A percentile compares a stretch with the other conserved stretches of the same genome.
Evolutionary conservation across 192 early-diverging fungal genomes (phyloP).

Genomic region (Mortierella hygrophila): DNA sequence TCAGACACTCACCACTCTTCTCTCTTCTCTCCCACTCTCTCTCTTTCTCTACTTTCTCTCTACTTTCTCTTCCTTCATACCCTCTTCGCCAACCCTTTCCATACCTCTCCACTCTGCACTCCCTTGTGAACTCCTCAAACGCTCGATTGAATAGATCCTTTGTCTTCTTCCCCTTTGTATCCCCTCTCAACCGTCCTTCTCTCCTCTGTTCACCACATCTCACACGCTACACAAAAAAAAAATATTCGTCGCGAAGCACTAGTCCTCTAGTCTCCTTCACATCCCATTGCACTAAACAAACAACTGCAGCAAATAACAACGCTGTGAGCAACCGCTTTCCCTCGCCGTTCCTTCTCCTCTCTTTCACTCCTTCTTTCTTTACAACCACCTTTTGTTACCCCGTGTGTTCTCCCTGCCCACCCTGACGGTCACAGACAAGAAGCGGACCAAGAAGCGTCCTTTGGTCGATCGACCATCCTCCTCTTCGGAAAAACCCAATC

Average conservation of each 20-base stretch:
- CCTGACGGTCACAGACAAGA: constrained; percentile 53
- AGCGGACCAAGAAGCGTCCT: constrained; percentile 52
- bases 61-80: background rate
- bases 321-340: background rate
- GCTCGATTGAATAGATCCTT: background rate
- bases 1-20: too few relatives aligned
- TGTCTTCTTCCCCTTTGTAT: background rate
- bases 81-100: background rate
- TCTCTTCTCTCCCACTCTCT: too few relatives aligned
- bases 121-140: background rate
- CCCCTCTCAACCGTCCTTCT: background rate
- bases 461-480: constrained; percentile 23
- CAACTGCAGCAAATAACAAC: constrained; percentile 2
- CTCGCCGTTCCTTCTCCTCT: background rate
- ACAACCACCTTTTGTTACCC: background rate
- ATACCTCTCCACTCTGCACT: background rate
- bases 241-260: too few relatives aligned
- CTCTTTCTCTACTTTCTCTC: background rate
- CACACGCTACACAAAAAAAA: background rate
- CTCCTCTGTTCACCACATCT: background rate
- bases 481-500: background rate
- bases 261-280: background rate
- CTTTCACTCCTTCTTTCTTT: background rate
- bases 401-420: constrained; percentile 17
- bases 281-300: background rate